Conservation (phyloP, 768 basidiomycete genomes). For the Coprinellus aureogranulatus region DNA sequence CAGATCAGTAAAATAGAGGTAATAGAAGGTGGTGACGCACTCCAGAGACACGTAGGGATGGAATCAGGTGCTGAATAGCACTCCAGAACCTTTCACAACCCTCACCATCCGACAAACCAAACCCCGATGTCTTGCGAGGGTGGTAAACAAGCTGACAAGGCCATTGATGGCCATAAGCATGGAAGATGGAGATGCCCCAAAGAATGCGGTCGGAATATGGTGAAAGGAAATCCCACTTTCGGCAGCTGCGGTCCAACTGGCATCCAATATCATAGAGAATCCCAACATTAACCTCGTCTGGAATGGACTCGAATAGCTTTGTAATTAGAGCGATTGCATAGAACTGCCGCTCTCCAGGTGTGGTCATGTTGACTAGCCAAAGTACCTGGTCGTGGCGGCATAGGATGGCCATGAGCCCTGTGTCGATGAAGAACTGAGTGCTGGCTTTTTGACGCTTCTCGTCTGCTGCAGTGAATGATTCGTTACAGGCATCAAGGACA, state of each 20-base stretch:
- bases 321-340: constrained; percentile 28
- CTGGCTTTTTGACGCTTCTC: constrained; percentile 5
- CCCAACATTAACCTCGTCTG: constrained; percentile 15
- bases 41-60: background rate
- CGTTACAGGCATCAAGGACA: constrained; percentile 9
- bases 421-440: constrained; percentile 12
- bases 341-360: constrained; percentile 30
- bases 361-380: constrained; percentile 33
- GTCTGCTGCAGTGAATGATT: constrained; percentile 15
- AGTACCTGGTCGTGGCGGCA: constrained; percentile 33
- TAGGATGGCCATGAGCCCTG: constrained; percentile 31
- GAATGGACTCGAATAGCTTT: constrained; percentile 29
- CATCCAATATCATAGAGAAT: constrained; percentile 34
- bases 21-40: background rate
- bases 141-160: constrained; percentile 31
- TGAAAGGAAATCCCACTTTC: constrained; percentile 22
- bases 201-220: constrained; percentile 16
- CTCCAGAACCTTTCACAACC: constrained; percentile 13
- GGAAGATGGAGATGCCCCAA: constrained; percentile 32
- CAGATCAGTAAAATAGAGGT: background rate
- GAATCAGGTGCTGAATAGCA: constrained; percentile 1
- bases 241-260: constrained; percentile 18
- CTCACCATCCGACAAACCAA: constrained; percentile 18
- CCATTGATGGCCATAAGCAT: constrained; percentile 38
- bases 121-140: constrained; percentile 24